Base-by-base conservation (phyloP, 495 filamentous ascomycete genomes). In the Melanomma pulvis-pyrius region DNA sequence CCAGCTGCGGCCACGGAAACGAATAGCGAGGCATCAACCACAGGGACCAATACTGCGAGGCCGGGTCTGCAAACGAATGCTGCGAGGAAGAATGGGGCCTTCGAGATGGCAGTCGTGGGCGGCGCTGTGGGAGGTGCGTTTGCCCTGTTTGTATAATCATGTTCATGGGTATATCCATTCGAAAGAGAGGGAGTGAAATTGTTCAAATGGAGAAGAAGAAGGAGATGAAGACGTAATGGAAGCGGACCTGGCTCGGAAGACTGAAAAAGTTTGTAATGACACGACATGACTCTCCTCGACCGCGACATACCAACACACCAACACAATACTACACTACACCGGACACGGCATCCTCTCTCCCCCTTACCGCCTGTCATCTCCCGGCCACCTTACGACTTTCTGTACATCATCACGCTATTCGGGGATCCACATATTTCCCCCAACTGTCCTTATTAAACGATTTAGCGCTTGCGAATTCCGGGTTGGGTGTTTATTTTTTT, bases 81-180 rank as follows among this genome's bases (percentile, higher is more conserved):
- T 0, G 73, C 73, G 8, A 44, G 28, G 11, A 65, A 54, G 49
- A 49, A 73, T 48, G 7, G 29, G 44, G 49, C 12, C 30, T 25
- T 71, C 34, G 48, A 56, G 1, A 73, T 69, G 0, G 73, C 72
- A 0, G 39, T 75, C 25, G 62, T 74, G 15, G 74, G 70, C 24
- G 73, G 75, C 17, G 73, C 65, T n/a, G 39, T 76, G 22, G 74
- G 74, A 1, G 49, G 74, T n/a, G 68, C 64, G 6, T 61, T 68
- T 32, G 65, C 58, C 0, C 30, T 68, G 29, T 68, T 26, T 25
- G 30, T 68, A 51, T 68, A 30, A 58, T 28, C 1, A 8, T 6
- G 21, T 8, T 8, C 34, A 41, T 41, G 34, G 8, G 8, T 8
- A n/a, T n/a, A n/a, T n/a, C 8, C 34, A 8, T 41, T 41, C 8